Percentiles rank a stretch among this genome's conserved stretches.
Evolutionary conservation across 2,329 filamentous ascomycete species (phyloP).

Genomic region (Fusarium piperis): DNA sequence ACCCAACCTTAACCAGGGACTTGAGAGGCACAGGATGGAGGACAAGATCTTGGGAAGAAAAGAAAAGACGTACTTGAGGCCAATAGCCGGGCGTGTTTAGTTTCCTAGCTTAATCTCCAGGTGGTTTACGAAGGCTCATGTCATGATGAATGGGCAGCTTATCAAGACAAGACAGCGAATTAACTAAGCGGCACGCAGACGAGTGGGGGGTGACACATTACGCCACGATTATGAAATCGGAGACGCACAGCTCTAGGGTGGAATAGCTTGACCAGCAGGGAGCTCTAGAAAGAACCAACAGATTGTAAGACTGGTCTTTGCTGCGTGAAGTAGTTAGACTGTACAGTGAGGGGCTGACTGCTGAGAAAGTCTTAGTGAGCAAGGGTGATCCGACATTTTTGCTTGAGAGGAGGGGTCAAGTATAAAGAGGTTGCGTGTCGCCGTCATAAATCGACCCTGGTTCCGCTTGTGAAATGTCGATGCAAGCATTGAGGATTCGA

Average conservation of each 20-base stretch:
- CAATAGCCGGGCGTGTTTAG: neutral
- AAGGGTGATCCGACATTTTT: constrained; percentile 22
- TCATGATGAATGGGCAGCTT: constrained; percentile 30
- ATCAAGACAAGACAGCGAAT: constrained; percentile 24
- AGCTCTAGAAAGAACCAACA: constrained; percentile 11
- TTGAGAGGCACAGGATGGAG: neutral
- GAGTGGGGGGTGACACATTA: constrained; percentile 40
- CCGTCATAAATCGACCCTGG: constrained; percentile 22
- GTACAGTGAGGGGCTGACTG: constrained; percentile 33
- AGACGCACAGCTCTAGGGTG: constrained; percentile 1
- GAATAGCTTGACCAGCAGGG: constrained; percentile 10
- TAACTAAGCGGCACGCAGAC: constrained; percentile 34
- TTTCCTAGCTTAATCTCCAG: neutral
- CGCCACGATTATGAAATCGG: constrained; percentile 41
- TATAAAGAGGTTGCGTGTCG: constrained; percentile 36
- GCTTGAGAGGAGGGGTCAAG: neutral
- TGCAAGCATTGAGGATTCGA: constrained; percentile 32
- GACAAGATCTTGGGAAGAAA: neutral
- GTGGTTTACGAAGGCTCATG: constrained; percentile 19
- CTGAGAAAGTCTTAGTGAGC: constrained; percentile 41
- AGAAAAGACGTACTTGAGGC: neutral
- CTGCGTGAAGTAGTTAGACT: constrained; percentile 2
- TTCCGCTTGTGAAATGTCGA: constrained; percentile 30
- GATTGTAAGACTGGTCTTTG: neutral
- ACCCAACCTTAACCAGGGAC: neutral